Base-by-base conservation (phyloP, 116 monocot species). In the Trichopus zeylanicus region DNA sequence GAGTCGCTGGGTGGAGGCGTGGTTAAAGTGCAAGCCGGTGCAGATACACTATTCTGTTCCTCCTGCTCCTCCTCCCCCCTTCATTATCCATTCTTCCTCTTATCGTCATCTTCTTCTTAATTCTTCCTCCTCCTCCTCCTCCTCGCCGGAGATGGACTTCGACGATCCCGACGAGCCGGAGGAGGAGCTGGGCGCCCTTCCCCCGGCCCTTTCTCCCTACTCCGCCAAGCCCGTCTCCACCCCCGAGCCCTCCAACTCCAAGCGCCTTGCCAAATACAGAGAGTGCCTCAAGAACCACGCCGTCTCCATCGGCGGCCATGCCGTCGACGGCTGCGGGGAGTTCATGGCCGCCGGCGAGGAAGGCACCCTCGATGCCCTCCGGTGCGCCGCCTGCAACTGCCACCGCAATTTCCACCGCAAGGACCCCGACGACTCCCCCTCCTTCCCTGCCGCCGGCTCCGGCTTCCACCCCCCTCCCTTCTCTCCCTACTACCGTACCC, bases 351-450 rank as follows among this genome's bases (percentile, higher is more conserved):
- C 89, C 0, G 89, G 84, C 1, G 84, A 78, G 31, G 89, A 84
- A 1, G 81, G 85, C 47, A 72, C 81, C 28, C 63, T 81, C 7
- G 89, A 85, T 46, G 78, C 70, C 29, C 85, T 89, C 60, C 81
- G 75, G 35, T 89, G 89, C 73, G 89, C 89, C 29, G 89, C 89
- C 60, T 89, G 89, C 65, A 68, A 58, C 65, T 89, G 89, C 74
- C 89, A 89, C 78, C 89, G 89, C 57, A 89, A 84, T 63, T 89
- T 89, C 81, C 89, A 89, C 78, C 89, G 89, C 62, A 85, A 70
- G 55, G 90, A 88, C 29, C 7, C 51, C 6, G 65, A 48, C 4
- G 76, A 60, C 34, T 26, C 51, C 24, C 55, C 22, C 6, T 24
- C 39, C 0, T 23, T 49, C n/a, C 49, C 26, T 5, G 27, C 29